phyloP scores from a whole-genome alignment of 108 stramenopile genomes.

The Hondaea fermentalgiana region DNA sequence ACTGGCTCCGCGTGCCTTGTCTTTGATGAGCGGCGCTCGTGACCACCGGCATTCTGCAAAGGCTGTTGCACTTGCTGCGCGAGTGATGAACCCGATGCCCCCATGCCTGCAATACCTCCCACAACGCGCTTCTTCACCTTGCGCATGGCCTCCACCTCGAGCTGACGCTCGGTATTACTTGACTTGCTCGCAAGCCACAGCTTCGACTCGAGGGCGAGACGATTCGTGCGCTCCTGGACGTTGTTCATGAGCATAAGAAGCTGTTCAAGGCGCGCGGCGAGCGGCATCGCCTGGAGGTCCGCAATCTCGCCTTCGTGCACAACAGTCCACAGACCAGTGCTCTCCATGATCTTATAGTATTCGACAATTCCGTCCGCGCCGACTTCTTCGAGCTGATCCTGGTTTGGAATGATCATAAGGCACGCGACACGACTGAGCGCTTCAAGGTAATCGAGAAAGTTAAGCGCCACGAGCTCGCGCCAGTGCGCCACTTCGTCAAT shows the following conservation, averaged over 20 bases:
- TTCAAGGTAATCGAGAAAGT: not conserved
- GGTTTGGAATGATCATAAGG: not conserved
- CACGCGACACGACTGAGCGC: not conserved
- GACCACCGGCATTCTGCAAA: no score
- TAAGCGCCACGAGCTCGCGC: not conserved
- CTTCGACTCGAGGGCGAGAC: not conserved
- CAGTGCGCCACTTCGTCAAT: not conserved
- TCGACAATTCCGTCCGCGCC: not conserved
- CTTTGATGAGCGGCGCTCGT: no score
- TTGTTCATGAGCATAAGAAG: not conserved
- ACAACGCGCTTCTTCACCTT: not conserved
- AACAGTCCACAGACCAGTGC: not conserved
- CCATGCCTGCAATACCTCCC: not conserved
- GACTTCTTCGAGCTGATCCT: not conserved
- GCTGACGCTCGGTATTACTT: not conserved
- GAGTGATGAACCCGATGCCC: not conserved
- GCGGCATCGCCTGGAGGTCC: not conserved
- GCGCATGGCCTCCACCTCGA: not conserved
- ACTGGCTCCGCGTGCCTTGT: not conserved
- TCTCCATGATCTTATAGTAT: slow-evolving; percentile 14
- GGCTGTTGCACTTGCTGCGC: no score
- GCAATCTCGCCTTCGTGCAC: not conserved
- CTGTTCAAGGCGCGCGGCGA: not conserved
- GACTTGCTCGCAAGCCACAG: not conserved
- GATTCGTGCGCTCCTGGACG: not conserved